Evolutionary conservation across 208 protist species (phyloP).

Genomic region (Leishmania tropica): DNA sequence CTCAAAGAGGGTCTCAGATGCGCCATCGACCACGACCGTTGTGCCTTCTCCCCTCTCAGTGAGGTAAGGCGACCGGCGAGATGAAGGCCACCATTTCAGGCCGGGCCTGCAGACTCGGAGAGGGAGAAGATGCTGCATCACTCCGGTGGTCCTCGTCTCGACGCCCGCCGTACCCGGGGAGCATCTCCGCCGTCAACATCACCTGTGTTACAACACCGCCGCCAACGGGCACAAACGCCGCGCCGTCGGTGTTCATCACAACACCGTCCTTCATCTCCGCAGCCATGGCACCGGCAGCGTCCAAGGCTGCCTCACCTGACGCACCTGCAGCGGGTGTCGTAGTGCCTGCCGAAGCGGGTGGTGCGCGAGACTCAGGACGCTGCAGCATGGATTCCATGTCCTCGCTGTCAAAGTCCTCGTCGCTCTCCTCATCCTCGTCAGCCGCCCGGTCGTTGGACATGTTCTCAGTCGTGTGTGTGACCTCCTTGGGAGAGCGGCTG

Average conservation of each 20-base stretch:
- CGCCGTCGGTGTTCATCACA: neutral
- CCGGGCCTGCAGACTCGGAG: constrained; percentile 23
- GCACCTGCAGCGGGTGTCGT: neutral
- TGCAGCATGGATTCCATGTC: constrained; percentile 55
- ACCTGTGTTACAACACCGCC: constrained; percentile 21
- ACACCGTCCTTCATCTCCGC: neutral
- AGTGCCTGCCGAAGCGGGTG: neutral
- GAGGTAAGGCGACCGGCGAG: constrained; percentile 7
- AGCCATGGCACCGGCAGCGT: neutral
- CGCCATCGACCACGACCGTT: neutral
- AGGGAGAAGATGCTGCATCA: constrained; percentile 16
- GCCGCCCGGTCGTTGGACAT: constrained; percentile 12
- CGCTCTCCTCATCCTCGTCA: constrained; percentile 40
- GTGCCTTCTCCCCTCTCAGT: neutral
- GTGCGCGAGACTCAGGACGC: neutral
- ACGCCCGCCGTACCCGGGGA: constrained; percentile 14
- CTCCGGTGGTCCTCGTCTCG: constrained; percentile 16
- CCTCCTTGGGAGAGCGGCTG: constrained; percentile 20
- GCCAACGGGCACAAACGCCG: constrained; percentile 22
- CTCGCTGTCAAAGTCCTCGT: constrained; percentile 56
- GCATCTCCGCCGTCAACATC: constrained; percentile 30
- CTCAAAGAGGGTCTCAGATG: neutral
- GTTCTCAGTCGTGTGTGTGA: constrained; percentile 33
- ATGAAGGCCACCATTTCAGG: constrained; percentile 26
- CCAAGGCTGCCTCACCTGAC: neutral